Evolutionary conservation across 352 stramenopile genomes (phyloP).

Genomic region (Pythium periplocum): DNA sequence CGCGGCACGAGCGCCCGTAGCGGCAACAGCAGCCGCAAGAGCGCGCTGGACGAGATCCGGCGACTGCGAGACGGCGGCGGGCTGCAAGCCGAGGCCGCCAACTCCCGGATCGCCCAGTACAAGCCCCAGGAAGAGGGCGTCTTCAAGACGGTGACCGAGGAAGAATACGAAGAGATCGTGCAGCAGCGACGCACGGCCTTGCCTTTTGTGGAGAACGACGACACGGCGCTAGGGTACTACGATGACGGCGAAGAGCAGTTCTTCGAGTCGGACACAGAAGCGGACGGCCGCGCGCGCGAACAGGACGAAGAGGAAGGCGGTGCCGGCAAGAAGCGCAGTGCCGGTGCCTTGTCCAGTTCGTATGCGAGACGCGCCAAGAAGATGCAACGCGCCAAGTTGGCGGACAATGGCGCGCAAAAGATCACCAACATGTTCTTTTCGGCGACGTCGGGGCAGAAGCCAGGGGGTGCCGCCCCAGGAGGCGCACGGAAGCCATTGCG

Average conservation of each 20-base stretch:
- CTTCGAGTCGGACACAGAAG: conserved; percentile 78
- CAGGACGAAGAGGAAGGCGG: conserved; percentile 24
- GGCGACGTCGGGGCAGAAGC: conserved; percentile 31
- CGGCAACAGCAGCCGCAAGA: conserved; percentile 17
- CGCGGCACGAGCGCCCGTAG: conserved; percentile 19
- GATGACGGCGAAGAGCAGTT: conserved; percentile 88
- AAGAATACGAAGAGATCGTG: conserved; percentile 83
- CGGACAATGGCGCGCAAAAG: conserved; percentile 69
- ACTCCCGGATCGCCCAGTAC: conserved; percentile 65
- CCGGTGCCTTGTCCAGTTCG: conserved; percentile 67
- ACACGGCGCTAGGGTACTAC: conserved; percentile 82
- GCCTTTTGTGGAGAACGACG: conserved; percentile 85
- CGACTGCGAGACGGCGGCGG: conserved; percentile 50
- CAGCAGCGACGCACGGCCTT: conserved; percentile 67
- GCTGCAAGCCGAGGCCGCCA: background rate
- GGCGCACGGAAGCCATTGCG: conserved; percentile 18
- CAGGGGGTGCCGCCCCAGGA: conserved; percentile 14
- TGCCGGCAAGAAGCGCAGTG: conserved; percentile 62
- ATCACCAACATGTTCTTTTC: conserved; percentile 90
- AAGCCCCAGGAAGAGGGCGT: conserved; percentile 72
- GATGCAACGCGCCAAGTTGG: conserved; percentile 79
- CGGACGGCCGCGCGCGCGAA: conserved; percentile 1
- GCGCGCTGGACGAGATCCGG: conserved; percentile 73
- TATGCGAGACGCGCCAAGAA: conserved; percentile 78
- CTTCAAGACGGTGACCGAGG: conserved; percentile 82